Conservation (phyloP, 768 basidiomycete genomes). For the Termitomyces sp. region DNA sequence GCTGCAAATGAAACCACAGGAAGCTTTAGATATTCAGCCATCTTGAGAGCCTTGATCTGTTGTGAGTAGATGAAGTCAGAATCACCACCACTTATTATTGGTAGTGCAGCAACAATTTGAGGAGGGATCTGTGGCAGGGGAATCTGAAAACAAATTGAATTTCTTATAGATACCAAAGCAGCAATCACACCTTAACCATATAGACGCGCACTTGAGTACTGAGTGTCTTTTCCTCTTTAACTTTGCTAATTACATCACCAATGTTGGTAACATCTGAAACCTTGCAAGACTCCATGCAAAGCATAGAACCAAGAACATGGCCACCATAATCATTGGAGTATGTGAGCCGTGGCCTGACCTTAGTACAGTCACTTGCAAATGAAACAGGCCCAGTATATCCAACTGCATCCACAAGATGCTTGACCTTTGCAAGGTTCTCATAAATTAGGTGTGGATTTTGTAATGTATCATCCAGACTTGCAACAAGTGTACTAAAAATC, state of each 20-base stretch:
- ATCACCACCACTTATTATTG: neutral
- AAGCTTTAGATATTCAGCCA: neutral
- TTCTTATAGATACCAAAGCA: neutral
- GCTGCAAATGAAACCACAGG: neutral
- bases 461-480: neutral
- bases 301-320: neutral
- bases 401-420: neutral
- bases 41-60: neutral
- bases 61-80: neutral
- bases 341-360: neutral
- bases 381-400: neutral
- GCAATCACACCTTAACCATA: neutral
- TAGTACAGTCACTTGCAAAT: neutral
- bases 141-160: neutral
- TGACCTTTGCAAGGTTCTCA: neutral
- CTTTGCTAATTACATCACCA: neutral
- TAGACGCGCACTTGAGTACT: neutral
- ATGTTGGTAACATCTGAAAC: neutral
- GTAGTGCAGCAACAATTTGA: neutral
- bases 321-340: neutral
- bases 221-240: neutral
- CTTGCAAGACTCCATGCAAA: neutral
- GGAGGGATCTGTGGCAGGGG: neutral
- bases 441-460: neutral
- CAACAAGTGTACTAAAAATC: neutral